These are phyloP conservation scores for Teunomyces funiuensis DNA, from an alignment of 805 yeast genomes.

Conservation along the genomic window DNA sequence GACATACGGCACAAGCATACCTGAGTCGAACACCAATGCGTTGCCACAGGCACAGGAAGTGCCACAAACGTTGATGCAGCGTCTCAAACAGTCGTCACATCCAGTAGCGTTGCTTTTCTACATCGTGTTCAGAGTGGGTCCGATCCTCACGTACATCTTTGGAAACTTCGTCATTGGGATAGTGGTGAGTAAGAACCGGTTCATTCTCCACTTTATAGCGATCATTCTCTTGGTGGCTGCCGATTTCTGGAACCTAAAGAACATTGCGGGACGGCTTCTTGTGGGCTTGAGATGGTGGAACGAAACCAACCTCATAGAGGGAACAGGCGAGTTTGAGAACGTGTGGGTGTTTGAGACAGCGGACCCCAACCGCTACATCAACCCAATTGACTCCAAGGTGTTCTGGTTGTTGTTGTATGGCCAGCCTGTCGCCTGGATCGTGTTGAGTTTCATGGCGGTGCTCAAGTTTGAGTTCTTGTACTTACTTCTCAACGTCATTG, in stretches of 20 bases:
- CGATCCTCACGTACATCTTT: constrained; percentile 65
- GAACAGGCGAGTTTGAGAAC: constrained; percentile 59
- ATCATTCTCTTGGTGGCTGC: constrained; percentile 77
- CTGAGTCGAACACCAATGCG: neutral
- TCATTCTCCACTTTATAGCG: constrained; percentile 72
- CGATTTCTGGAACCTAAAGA: constrained; percentile 93
- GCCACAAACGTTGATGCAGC: constrained; percentile 23
- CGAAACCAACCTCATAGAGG: constrained; percentile 48
- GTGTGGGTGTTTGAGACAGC: constrained; percentile 90
- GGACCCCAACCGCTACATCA: constrained; percentile 67
- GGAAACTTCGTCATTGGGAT: constrained; percentile 64
- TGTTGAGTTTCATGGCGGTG: constrained; percentile 73
- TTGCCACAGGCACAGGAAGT: neutral
- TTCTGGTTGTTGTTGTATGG: constrained; percentile 82
- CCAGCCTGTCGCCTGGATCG: constrained; percentile 74
- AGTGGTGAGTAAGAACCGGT: constrained; percentile 39
- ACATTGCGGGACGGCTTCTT: constrained; percentile 82
- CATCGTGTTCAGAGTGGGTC: constrained; percentile 60
- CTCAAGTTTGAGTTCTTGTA: constrained; percentile 73
- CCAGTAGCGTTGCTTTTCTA: constrained; percentile 74
- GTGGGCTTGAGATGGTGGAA: constrained; percentile 99
- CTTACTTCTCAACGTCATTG: constrained; percentile 62
- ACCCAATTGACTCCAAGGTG: constrained; percentile 87
- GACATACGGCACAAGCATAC: neutral
- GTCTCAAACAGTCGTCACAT: constrained; percentile 69